Percentiles rank a stretch among this genome's conserved stretches.
phyloP scores from a whole-genome alignment of 2,329 filamentous ascomycete species.

The Neopestalotiopsis clavispora region DNA sequence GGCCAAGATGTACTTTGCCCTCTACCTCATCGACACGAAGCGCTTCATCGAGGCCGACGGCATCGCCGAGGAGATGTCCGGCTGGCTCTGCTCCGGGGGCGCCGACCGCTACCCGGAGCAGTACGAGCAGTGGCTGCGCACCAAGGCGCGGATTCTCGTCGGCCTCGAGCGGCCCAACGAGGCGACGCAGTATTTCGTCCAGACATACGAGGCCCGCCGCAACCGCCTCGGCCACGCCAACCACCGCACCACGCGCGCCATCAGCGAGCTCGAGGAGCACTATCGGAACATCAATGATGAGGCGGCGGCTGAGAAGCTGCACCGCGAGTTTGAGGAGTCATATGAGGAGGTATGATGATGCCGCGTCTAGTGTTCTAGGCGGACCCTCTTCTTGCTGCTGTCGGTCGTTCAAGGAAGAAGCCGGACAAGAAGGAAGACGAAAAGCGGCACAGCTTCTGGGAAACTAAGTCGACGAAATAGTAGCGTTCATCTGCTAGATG shows the following conservation, averaged over 20 bases:
- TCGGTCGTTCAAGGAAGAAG: no score
- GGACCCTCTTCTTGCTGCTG: no score
- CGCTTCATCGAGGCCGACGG: conserved; percentile 9
- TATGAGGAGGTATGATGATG: neutral
- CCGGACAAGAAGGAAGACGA: no score
- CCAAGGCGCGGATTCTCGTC: neutral
- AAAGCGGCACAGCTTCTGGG: no score
- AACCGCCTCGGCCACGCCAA: neutral
- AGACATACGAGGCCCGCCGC: conserved; percentile 8
- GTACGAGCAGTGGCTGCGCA: conserved; percentile 10
- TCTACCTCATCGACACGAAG: neutral
- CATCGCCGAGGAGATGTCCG: conserved; percentile 1
- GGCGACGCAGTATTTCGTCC: neutral
- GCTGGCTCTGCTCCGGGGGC: neutral
- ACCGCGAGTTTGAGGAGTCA: conserved; percentile 6
- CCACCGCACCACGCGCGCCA: neutral
- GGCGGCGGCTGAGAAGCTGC: neutral
- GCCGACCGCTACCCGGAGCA: neutral
- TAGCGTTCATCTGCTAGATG: no score
- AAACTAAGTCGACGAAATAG: no score
- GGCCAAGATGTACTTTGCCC: conserved; percentile 7
- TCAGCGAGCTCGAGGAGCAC: conserved; percentile 15
- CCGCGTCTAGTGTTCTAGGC: no score
- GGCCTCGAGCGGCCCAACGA: conserved; percentile 3
- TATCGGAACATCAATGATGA: neutral